These are phyloP conservation scores for Termitomyces sp. DNA, from an alignment of 768 basidiomycete genomes.

Conservation along the genomic window DNA sequence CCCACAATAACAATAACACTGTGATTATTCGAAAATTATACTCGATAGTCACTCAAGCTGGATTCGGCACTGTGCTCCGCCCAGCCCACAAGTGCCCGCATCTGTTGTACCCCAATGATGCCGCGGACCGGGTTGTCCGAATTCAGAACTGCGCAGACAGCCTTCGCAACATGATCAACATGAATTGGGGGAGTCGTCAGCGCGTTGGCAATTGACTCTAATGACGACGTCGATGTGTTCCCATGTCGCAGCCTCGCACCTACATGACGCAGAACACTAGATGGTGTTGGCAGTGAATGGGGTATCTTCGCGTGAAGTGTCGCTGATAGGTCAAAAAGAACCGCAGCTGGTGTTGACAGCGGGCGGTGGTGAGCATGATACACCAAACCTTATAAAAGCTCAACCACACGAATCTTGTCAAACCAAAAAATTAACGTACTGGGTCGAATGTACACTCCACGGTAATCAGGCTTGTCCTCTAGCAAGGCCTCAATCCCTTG, in stretches of 20 bases:
- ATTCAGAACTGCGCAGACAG: constrained; percentile 63
- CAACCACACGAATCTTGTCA: constrained; percentile 1
- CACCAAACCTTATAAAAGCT: constrained; percentile 63
- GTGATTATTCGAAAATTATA: background rate
- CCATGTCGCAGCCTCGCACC: constrained; percentile 29
- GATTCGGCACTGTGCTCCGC: constrained; percentile 2
- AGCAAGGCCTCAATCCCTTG: constrained; percentile 53
- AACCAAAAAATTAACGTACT: constrained; percentile 45
- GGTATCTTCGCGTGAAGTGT: constrained; percentile 60
- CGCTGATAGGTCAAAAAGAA: constrained; percentile 76
- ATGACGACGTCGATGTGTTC: constrained; percentile 28
- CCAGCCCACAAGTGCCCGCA: constrained; percentile 78
- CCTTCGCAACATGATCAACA: constrained; percentile 91
- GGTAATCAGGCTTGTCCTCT: constrained; percentile 35
- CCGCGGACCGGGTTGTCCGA: constrained; percentile 46
- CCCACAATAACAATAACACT: background rate
- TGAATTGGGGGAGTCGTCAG: constrained; percentile 88
- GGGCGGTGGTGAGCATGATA: constrained; percentile 95
- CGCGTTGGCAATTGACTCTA: constrained; percentile 70
- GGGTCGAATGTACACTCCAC: constrained; percentile 82
- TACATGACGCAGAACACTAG: constrained; percentile 51
- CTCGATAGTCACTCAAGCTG: background rate
- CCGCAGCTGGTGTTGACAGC: constrained; percentile 80
- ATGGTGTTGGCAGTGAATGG: constrained; percentile 54
- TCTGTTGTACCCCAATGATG: constrained; percentile 61